Base-by-base conservation (phyloP, 352 stramenopile species). In the Pythium rishiriense region DNA sequence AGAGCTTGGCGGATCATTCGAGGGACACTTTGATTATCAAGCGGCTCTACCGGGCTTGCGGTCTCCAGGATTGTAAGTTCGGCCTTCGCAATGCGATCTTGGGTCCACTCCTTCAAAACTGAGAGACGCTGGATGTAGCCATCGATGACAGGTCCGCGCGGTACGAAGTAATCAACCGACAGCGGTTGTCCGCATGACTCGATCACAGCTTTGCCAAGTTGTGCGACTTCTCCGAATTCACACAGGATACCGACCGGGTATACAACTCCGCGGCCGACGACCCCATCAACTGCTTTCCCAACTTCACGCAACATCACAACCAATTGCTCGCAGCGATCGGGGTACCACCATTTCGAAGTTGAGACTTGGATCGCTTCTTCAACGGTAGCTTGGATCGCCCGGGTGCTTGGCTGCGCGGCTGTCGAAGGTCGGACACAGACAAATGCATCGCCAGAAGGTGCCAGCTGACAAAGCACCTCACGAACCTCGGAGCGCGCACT, bases 151-250 rank as follows among this genome's bases (percentile, higher is more conserved):
- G 41, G 39, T 15, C 39, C 52, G 37, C 52, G 37, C 11, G 37
- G 52, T n/a, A 59, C 39, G 8, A 59, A 35, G 17, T 59, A 59
- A 24, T 59, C 52, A 2, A 50, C 25, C 9, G 37, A 59, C 51
- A 58, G 17, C 11, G 51, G n/a, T 24, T 58, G 51, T 14, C 29
- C 51, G 22, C 51, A 58, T 4, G 51, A 58, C n/a, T 35, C 22
- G n/a, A 58, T 47, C 19, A 58, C 51, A 15, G 31, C 51, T 12
- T 58, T 47, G 25, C 52, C 25, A n/a, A 59, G 37, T 14, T 28
- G 24, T 7, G 25, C 52, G 22, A 59, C n/a, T 42, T 59, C 52
- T 15, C 35, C 52, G 19, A 50, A 59, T 14, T 49, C 52, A 19
- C 22, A 35, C 7, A 59, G 24, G 2, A 50, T 11, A 8, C 52